Evolutionary conservation across 495 filamentous ascomycete species (phyloP), one percentile per base, ranked within the genome.

Genomic region (Achaetomiella virescens): DNA sequence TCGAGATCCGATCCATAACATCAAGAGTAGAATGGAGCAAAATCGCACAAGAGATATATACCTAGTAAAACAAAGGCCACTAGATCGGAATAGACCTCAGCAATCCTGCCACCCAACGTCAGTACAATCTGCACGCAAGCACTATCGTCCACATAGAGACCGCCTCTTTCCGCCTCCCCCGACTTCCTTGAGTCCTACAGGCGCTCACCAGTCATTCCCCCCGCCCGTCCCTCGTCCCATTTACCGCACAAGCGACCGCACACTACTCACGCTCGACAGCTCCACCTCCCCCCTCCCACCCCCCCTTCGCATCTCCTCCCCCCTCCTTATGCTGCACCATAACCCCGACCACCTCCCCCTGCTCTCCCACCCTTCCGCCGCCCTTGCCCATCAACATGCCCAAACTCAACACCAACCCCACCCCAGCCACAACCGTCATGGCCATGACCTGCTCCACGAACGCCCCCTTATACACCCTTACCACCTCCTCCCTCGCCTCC

Each of bases 331-430:
- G 66, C 6, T 60, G 55, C 12, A 49, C 52, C 62, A 67, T 58
- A 9, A 56, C 50, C 3, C 61, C 57, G 5, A 53, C 48, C n/a
- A 69, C 57, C 0, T 53, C 52, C 6, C 61, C 17, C 25, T 61
- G 56, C 17, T 31, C 27, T 31, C 27, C 27, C 27, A 5, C 27
- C 9, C 27, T 31, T 31, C 27, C 27, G 9, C 9, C 9, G 9
- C 27, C 27, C 27, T 9, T 31, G 9, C 53, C 52, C 11, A 52
- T 44, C 37, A 61, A 67, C 12, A 59, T 65, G 9, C 56, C 52
- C 1, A 62, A 36, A 35, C 72, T 71, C 1, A 63, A 53, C 44
- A 70, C 25, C 35, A 72, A 43, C 8, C 66, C 67, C 12, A 60
- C 52, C 9, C 29, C 59, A 0, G 67, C 67, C 18, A 72, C 51